These are phyloP conservation scores for Stagonosporopsis vannaccii DNA, from an alignment of 2,329 filamentous ascomycete genomes.

Conservation along the genomic window DNA sequence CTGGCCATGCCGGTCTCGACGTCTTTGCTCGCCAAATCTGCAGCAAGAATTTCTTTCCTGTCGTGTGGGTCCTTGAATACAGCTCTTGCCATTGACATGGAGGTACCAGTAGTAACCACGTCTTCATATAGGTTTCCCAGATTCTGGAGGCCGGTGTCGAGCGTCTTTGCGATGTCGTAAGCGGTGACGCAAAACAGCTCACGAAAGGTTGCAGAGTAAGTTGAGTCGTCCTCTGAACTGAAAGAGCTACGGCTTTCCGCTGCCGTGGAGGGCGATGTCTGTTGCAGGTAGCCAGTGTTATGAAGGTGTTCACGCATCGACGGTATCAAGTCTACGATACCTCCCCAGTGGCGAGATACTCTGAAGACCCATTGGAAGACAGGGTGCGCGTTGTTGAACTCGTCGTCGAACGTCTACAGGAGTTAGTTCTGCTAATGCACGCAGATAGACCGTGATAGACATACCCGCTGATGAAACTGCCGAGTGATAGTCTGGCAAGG, in stretches of 20 bases:
- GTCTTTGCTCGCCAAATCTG: slow-evolving; percentile 42
- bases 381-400: slow-evolving; percentile 77
- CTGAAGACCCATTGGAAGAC: slow-evolving; percentile 89
- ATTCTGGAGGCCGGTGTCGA: slow-evolving; percentile 68
- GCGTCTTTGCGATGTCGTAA: slow-evolving; percentile 71
- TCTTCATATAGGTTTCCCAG: slow-evolving; percentile 78
- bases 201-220: slow-evolving; percentile 79
- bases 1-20: slow-evolving; percentile 48
- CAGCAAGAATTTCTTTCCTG: slow-evolving; percentile 34
- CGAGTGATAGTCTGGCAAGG: slow-evolving; percentile 79
- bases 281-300: slow-evolving; percentile 34
- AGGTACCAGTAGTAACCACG: slow-evolving; percentile 70
- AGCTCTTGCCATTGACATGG: slow-evolving; percentile 68
- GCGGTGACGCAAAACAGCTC: slow-evolving; percentile 86
- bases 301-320: slow-evolving; percentile 80
- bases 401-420: slow-evolving; percentile 68
- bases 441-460: slow-evolving; percentile 66
- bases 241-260: slow-evolving; percentile 30
- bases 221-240: slow-evolving; percentile 62
- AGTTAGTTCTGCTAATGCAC: slow-evolving; percentile 18
- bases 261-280: slow-evolving; percentile 23
- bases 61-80: slow-evolving; percentile 50
- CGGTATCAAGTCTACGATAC: slow-evolving; percentile 71
- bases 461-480: slow-evolving; percentile 53
- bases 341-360: slow-evolving; percentile 78